These are phyloP conservation scores for Globisporangium orthogonon DNA, from an alignment of 352 stramenopile species.

Conservation along the genomic window DNA sequence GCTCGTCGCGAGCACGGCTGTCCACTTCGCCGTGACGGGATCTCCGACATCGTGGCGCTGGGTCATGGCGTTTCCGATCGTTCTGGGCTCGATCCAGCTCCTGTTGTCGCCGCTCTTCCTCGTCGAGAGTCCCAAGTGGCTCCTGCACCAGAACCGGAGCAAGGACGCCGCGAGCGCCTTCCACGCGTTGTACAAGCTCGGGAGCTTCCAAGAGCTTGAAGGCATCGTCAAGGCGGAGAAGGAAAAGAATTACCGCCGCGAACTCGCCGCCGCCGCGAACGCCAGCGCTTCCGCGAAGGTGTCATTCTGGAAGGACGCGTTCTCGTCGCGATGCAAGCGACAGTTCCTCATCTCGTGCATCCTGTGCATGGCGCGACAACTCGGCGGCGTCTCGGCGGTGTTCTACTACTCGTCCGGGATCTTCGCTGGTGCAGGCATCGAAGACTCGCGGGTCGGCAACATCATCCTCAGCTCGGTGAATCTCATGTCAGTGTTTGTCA, in stretches of 20 bases:
- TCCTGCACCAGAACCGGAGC: constrained; percentile 21
- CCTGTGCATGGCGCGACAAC: constrained; percentile 29
- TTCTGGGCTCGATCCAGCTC: constrained; percentile 16
- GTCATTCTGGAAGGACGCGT: constrained; percentile 7
- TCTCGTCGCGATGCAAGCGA: constrained; percentile 18
- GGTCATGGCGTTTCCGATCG: too few species aligned
- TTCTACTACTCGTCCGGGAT: constrained; percentile 47
- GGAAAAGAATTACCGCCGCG: constrained; percentile 16
- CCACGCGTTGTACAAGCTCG: constrained; percentile 17
- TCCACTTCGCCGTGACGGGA: constrained; percentile 38
- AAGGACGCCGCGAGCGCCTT: constrained; percentile 22
- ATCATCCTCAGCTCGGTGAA: constrained; percentile 36
- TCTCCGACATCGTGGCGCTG: constrained; percentile 29
- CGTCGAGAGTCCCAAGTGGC: constrained; percentile 32
- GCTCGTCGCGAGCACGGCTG: constrained; percentile 38
- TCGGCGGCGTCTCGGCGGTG: constrained; percentile 49
- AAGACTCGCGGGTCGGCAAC: constrained; percentile 27
- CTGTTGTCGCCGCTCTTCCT: constrained; percentile 19
- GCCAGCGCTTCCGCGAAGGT: constrained; percentile 6
- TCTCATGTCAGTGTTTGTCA: constrained; percentile 22
- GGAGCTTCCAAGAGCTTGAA: neutral
- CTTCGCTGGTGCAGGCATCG: constrained; percentile 35
- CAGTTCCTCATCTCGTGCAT: constrained; percentile 32
- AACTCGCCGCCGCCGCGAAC: neutral
- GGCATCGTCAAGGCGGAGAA: constrained; percentile 20